A percentile compares a stretch with the other conserved stretches of the same genome.
Evolutionary conservation across 2,329 filamentous ascomycete species (phyloP).

Genomic region (Coniella lustricola): DNA sequence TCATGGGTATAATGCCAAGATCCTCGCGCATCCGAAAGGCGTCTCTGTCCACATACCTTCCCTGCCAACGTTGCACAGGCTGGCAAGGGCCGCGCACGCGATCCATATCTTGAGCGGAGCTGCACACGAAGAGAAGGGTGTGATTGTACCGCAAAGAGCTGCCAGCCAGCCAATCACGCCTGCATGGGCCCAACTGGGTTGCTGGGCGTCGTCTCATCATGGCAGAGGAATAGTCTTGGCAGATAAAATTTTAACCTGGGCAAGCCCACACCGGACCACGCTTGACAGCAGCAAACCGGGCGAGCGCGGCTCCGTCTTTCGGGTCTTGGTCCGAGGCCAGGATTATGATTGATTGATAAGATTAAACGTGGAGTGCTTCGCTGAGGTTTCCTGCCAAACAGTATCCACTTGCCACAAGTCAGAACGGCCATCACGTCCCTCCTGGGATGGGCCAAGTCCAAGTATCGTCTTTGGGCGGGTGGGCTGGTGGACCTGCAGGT

Average conservation of each 20-base stretch:
- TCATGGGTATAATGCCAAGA: no score
- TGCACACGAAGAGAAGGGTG: no score
- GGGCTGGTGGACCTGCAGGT: neutral
- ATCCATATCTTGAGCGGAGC: no score
- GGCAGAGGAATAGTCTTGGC: neutral
- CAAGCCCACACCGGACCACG: neutral
- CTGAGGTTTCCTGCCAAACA: neutral
- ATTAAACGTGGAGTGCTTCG: slow-evolving; percentile 1
- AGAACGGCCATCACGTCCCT: neutral
- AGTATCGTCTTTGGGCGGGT: neutral
- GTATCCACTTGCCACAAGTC: neutral
- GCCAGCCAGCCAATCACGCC: no score
- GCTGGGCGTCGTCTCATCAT: no score
- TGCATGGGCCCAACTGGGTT: no score
- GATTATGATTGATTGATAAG: slow-evolving; percentile 5
- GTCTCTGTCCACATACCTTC: no score
- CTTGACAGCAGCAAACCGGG: neutral
- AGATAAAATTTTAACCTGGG: neutral
- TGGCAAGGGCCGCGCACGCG: no score
- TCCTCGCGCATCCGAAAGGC: no score
- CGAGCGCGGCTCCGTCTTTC: neutral
- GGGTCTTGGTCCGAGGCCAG: neutral
- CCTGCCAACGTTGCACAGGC: no score
- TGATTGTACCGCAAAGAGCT: no score
- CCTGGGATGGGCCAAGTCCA: neutral